A percentile compares a stretch with the other conserved stretches of the same genome.
phyloP scores from a whole-genome alignment of 768 basidiomycete species.

The Imleria badia region DNA sequence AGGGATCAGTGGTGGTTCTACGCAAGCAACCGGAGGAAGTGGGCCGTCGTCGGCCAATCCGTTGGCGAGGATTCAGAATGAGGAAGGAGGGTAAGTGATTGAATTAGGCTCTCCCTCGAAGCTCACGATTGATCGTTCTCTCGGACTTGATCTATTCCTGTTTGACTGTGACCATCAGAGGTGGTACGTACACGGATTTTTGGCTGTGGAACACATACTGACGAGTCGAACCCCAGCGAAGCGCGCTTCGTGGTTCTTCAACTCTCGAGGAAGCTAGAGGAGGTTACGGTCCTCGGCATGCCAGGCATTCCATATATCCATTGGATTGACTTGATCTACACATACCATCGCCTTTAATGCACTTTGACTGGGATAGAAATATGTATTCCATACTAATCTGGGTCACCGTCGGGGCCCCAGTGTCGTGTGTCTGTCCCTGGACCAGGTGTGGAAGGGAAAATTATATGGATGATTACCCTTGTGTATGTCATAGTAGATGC shows the following conservation, averaged over 20 bases:
- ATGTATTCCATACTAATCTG: slow-evolving; percentile 31
- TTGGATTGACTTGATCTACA: slow-evolving; percentile 29
- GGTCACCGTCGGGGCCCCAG: slow-evolving; percentile 8
- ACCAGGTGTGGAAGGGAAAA: slow-evolving; percentile 26
- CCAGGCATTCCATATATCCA: slow-evolving; percentile 13
- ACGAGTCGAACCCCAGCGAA: slow-evolving; percentile 57
- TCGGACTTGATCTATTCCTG: slow-evolving; percentile 13
- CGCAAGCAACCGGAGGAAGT: slow-evolving; percentile 41
- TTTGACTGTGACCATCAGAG: slow-evolving; percentile 27
- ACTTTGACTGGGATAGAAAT: slow-evolving; percentile 14
- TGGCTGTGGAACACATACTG: slow-evolving; percentile 17
- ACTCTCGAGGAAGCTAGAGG: slow-evolving; percentile 58
- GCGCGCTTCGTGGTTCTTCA: slow-evolving; percentile 94
- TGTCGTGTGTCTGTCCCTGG: slow-evolving; percentile 20
- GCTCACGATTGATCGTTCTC: slow-evolving; percentile 17
- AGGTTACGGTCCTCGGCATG: slow-evolving; percentile 12
- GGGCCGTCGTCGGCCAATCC: slow-evolving; percentile 59
- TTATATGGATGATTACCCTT: slow-evolving; percentile 19
- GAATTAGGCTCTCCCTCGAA: slow-evolving; percentile 14
- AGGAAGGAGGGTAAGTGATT: slow-evolving; percentile 65
- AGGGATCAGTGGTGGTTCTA: slow-evolving; percentile 39
- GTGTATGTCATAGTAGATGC: slow-evolving; percentile 21
- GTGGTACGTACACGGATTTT: slow-evolving; percentile 30
- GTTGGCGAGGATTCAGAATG: slow-evolving; percentile 72
- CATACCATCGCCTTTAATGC: slow-evolving; percentile 28